Percentiles rank a stretch among this genome's conserved stretches.
phyloP scores from a whole-genome alignment of 2,329 filamentous ascomycete genomes.

The Hypoxylon rubiginosum region DNA sequence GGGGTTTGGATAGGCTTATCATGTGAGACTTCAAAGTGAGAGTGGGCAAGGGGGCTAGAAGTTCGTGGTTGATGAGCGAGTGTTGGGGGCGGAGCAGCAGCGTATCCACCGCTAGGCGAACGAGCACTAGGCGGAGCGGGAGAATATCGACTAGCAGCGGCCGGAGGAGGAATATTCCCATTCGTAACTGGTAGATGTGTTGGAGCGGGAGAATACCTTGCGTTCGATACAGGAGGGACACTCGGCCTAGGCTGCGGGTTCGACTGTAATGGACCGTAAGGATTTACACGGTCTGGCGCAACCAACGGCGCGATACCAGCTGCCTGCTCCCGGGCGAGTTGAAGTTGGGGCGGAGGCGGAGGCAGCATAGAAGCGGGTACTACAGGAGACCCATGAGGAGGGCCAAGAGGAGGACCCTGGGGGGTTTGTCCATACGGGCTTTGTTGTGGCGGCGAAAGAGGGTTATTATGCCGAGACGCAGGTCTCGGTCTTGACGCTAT shows the following conservation, averaged over 20 bases:
- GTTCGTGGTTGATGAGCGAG: conserved; percentile 73
- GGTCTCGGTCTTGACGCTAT: conserved; percentile 72
- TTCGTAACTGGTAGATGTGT: conserved; percentile 57
- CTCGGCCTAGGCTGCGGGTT: conserved; percentile 50
- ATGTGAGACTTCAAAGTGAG: conserved; percentile 70
- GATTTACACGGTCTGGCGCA: conserved; percentile 65
- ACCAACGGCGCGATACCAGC: conserved; percentile 60
- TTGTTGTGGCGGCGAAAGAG: conserved; percentile 59
- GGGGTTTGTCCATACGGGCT: conserved; percentile 54
- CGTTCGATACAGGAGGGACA: conserved; percentile 52
- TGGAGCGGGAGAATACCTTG: conserved; percentile 74
- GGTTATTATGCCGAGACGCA: conserved; percentile 66
- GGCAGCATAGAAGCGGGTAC: conserved; percentile 34
- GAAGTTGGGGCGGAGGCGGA: conserved; percentile 38
- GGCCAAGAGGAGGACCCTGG: conserved; percentile 47
- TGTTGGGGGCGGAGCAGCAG: conserved; percentile 59
- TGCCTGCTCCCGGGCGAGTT: conserved; percentile 46
- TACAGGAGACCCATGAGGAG: conserved; percentile 43
- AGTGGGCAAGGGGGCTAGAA: conserved; percentile 75
- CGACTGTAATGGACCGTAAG: conserved; percentile 64
- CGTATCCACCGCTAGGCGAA: conserved; percentile 57
- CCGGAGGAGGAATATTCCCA: conserved; percentile 53
- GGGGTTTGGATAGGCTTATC: conserved; percentile 53
- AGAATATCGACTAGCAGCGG: conserved; percentile 67
- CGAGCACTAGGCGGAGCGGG: conserved; percentile 60